A percentile compares a stretch with the other conserved stretches of the same genome.
These are phyloP conservation scores for Penicillium sp. DNA, from an alignment of 2,329 filamentous ascomycete genomes.

Conservation along the genomic window DNA sequence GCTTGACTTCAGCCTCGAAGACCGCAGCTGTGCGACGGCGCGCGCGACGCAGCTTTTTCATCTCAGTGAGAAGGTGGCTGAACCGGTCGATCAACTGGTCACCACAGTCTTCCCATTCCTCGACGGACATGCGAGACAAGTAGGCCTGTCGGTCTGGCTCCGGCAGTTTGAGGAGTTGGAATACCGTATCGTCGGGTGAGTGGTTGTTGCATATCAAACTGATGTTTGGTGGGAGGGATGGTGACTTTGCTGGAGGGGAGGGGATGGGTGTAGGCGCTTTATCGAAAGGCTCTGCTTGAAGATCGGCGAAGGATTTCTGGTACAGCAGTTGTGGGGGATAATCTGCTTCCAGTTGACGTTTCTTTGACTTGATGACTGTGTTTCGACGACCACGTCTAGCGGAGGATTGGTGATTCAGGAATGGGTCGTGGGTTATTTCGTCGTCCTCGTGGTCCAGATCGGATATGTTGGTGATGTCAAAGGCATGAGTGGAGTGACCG, in stretches of 20 bases:
- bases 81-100: conserved; percentile 64
- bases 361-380: conserved; percentile 33
- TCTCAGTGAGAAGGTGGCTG: conserved; percentile 52
- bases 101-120: conserved; percentile 65
- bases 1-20: conserved; percentile 60
- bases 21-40: conserved; percentile 57
- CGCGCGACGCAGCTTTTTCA: conserved; percentile 57
- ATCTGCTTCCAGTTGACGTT: conserved; percentile 48
- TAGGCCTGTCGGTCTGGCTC: conserved; percentile 52
- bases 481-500: conserved; percentile 33
- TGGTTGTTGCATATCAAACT: conserved; percentile 20
- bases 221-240: conserved; percentile 26
- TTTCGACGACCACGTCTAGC: conserved; percentile 34
- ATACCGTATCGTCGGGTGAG: conserved; percentile 42
- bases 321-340: conserved; percentile 52
- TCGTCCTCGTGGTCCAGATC: conserved; percentile 36
- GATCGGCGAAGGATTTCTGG: conserved; percentile 52
- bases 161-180: conserved; percentile 41
- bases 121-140: conserved; percentile 56
- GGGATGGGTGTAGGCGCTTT: conserved; percentile 40
- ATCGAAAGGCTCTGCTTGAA: conserved; percentile 57
- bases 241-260: conserved; percentile 28
- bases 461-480: conserved; percentile 40
- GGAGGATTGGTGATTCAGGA: conserved; percentile 32
- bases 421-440: conserved; percentile 37